Evolutionary conservation across 495 filamentous ascomycete species (phyloP).

Genomic region (Trichoderma parareesei): DNA sequence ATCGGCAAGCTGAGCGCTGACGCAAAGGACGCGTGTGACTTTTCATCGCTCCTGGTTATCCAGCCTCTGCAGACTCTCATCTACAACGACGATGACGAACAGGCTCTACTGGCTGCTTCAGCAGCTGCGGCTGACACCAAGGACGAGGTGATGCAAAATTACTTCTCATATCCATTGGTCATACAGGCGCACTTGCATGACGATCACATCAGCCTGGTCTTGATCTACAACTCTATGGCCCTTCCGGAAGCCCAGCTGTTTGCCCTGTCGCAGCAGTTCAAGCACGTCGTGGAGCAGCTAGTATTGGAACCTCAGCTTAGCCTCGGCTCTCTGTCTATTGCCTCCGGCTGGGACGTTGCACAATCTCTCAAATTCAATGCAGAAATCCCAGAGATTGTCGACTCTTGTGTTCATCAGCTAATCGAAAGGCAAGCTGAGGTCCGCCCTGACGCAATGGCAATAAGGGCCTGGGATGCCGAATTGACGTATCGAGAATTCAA

Average conservation of each 20-base stretch:
- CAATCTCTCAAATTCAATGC: not conserved
- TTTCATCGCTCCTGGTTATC: conserved; percentile 7
- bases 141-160: conserved; percentile 1
- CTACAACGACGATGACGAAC: not conserved
- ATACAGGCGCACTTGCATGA: conserved; percentile 18
- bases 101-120: not conserved
- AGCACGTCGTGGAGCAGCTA: conserved; percentile 11
- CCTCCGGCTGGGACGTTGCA: conserved; percentile 1
- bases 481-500: conserved; percentile 24
- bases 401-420: conserved; percentile 3
- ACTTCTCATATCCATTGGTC: conserved; percentile 7
- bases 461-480: conserved; percentile 31
- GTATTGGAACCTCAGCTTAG: not conserved
- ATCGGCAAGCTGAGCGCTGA: conserved; percentile 21
- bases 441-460: conserved; percentile 14
- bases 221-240: conserved; percentile 16
- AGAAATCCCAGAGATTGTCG: not conserved
- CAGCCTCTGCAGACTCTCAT: not conserved
- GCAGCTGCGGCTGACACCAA: not conserved
- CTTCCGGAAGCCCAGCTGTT: conserved; percentile 15
- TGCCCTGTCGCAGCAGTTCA: conserved; percentile 18
- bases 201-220: conserved; percentile 12
- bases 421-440: not conserved
- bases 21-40: conserved; percentile 26
- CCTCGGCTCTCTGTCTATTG: not conserved